Evolutionary conservation across 768 basidiomycete species (phyloP), one percentile per base, ranked within the genome.

Genomic region (Collybia sordida): DNA sequence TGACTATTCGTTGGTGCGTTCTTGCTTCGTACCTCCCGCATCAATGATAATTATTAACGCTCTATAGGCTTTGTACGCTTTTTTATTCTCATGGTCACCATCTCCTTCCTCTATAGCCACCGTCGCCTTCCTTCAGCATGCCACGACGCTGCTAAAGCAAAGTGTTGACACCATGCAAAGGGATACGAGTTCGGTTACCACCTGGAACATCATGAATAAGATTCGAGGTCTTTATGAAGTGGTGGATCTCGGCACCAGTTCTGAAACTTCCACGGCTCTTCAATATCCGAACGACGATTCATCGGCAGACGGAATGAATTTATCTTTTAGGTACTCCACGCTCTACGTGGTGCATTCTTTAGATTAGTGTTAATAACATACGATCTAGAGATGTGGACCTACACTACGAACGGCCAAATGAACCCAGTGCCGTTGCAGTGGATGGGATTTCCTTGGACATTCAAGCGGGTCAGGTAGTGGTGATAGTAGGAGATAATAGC

Each of bases 401-500:
- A 22, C 42, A 17, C 21, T 63, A 53, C 45, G 52, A 21, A 35
- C 39, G 41, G 34, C 34, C 28, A 22, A 24, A 24, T 21, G 41
- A 22, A 40, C 15, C 37, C n/a, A 63, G 63, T 17, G 59, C 18
- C 11, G 6, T 34, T 14, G 14, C 14, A 19, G 34, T 75, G 12
- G 42, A 58, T 18, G 56, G 68, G 42, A 53, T 76, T 42, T 69
- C 72, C 0, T 63, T 79, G 45, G 62, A 56, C 14, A 67, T 80
- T 43, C 51, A 67, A 6, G 57, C 75, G 6, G 78, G 78, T 1
- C 65, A 71, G 25, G 57, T 78, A 6, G 67, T 77, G 19, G 69
- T 78, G 19, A 59, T 81, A 28, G 76, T 78, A 7, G 79, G 79
- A 11, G 58, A 50, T 7, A 77, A 75, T 52, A 76, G 75, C 7